These are phyloP conservation scores for Trametes cingulata DNA, from an alignment of 768 basidiomycete species.

Conservation along the genomic window DNA sequence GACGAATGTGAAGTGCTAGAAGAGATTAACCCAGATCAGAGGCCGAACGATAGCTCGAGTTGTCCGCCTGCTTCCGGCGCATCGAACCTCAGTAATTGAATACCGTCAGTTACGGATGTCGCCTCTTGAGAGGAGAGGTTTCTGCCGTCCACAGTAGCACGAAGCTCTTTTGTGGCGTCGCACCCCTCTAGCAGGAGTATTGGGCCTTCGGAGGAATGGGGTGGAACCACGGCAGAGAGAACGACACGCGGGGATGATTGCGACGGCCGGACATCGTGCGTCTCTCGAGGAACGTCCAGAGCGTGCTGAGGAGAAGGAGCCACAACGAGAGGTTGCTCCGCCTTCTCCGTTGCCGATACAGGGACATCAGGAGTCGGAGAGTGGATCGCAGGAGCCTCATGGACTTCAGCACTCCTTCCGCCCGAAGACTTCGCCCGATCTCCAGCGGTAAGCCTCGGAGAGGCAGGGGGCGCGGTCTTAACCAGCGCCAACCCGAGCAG, in stretches of 20 bases:
- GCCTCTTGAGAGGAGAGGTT: background rate
- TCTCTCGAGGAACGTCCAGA: background rate
- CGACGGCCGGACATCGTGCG: too few species aligned
- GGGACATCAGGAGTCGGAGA: background rate
- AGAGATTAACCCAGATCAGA: background rate
- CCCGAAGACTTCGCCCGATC: background rate
- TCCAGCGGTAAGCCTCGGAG: background rate
- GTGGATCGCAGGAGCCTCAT: background rate
- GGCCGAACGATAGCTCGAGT: slow-evolving; percentile 2
- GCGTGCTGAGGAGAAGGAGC: background rate
- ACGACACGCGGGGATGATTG: background rate
- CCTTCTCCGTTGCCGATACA: background rate
- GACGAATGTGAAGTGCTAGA: background rate
- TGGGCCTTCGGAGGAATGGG: background rate
- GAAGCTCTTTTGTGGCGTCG: background rate
- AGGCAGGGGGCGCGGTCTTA: slow-evolving; percentile 1
- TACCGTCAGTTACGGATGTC: background rate
- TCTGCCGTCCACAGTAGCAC: background rate
- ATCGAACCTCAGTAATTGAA: background rate
- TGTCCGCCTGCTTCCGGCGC: background rate
- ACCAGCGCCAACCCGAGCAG: slow-evolving; percentile 6
- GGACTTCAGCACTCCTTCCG: background rate
- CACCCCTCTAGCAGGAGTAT: background rate
- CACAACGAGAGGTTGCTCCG: background rate
- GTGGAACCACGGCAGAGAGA: background rate